Percentiles rank a stretch among this genome's conserved stretches.
phyloP scores from a whole-genome alignment of 306 rosid species.

The Dryas octopetala region DNA sequence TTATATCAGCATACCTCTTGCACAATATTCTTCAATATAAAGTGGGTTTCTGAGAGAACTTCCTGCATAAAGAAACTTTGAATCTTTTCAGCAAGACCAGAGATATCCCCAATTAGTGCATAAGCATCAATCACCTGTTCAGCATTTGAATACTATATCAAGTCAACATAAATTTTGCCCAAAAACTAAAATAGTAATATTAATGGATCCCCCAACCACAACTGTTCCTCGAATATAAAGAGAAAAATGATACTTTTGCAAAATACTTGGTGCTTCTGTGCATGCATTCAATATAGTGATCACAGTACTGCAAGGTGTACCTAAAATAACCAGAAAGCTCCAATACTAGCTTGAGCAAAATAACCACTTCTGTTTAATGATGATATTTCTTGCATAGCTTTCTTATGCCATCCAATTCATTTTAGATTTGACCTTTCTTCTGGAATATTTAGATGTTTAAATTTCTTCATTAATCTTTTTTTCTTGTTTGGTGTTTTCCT shows the following conservation, averaged over 20 bases:
- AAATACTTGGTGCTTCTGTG: neutral
- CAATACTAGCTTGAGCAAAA: neutral
- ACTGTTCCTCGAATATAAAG: neutral
- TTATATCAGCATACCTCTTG: conserved; percentile 59
- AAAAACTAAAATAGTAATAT: conserved; percentile 7
- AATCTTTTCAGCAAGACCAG: conserved; percentile 98
- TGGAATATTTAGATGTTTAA: neutral
- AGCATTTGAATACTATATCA: conserved; percentile 28
- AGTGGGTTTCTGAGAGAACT: conserved; percentile 90
- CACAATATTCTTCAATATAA: conserved; percentile 66
- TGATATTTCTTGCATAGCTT: neutral
- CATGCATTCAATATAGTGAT: neutral
- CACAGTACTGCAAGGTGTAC: neutral
- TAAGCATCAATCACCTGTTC: conserved; percentile 94
- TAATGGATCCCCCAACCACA: conserved; percentile 2
- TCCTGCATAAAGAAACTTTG: conserved; percentile 99
- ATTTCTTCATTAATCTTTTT: neutral
- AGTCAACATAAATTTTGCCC: conserved; percentile 25
- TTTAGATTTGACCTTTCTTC: neutral
- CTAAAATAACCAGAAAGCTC: conserved; percentile 11
- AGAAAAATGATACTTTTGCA: conserved; percentile 1
- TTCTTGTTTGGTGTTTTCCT: neutral
- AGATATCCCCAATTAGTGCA: conserved; percentile 86
- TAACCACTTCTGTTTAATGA: neutral
- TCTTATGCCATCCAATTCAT: neutral